These are phyloP conservation scores for Candida dendrica DNA, from an alignment of 805 yeast species.

Conservation along the genomic window DNA sequence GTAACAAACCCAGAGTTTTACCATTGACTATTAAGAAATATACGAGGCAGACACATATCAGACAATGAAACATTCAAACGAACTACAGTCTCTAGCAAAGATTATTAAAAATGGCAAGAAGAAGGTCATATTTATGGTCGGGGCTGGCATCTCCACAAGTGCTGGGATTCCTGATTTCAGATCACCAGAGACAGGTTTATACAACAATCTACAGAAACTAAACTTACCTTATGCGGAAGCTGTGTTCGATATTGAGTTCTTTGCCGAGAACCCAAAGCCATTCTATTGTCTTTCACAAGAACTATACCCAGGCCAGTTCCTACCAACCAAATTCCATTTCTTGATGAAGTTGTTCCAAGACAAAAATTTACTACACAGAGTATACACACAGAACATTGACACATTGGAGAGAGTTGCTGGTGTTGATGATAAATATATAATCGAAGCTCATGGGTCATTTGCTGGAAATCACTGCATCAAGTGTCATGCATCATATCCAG, in stretches of 20 bases:
- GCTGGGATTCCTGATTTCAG: slow-evolving; percentile 96
- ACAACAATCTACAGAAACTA: slow-evolving; percentile 67
- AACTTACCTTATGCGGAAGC: slow-evolving; percentile 91
- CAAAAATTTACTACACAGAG: slow-evolving; percentile 52
- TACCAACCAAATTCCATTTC: slow-evolving; percentile 77
- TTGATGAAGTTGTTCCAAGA: slow-evolving; percentile 64
- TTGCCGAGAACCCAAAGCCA: slow-evolving; percentile 69
- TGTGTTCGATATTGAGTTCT: slow-evolving; percentile 84
- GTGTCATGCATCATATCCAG: slow-evolving; percentile 51
- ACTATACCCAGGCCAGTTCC: slow-evolving; percentile 79
- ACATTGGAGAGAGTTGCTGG: slow-evolving; percentile 87
- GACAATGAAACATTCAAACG: neutral
- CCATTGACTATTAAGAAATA: too few species aligned
- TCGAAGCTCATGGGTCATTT: slow-evolving; percentile 96
- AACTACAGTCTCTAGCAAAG: neutral
- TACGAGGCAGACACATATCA: neutral
- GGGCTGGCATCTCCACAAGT: slow-evolving; percentile 91
- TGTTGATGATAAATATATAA: slow-evolving; percentile 49
- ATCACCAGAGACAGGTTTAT: slow-evolving; percentile 83
- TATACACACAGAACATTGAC: slow-evolving; percentile 91
- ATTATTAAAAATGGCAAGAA: neutral
- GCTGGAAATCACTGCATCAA: slow-evolving; percentile 78
- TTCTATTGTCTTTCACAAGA: slow-evolving; percentile 81
- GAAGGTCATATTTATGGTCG: slow-evolving; percentile 63
- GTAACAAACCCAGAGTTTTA: neutral